These are phyloP conservation scores for Pyrenula massariospora DNA, from an alignment of 495 filamentous ascomycete species.

Conservation along the genomic window DNA sequence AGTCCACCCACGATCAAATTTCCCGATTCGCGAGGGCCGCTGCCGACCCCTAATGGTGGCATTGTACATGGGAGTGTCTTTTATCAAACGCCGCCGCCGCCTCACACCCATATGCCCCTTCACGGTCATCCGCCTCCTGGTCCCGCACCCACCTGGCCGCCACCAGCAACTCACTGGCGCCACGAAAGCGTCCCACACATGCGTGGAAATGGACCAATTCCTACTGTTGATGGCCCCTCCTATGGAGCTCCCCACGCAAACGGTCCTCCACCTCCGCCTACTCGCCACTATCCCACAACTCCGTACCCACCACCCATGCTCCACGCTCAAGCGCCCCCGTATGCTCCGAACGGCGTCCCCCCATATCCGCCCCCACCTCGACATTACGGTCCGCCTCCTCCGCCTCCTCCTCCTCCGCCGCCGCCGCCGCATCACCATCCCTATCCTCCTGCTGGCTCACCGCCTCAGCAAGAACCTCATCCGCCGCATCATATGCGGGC, in stretches of 20 bases:
- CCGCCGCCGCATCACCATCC: background rate
- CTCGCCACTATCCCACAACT: constrained; percentile 8
- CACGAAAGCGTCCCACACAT: background rate
- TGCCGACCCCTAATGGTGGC: constrained; percentile 19
- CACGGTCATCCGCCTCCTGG: constrained; percentile 21
- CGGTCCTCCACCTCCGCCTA: constrained; percentile 13
- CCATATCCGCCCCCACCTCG: constrained; percentile 15
- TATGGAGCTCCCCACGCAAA: constrained; percentile 22
- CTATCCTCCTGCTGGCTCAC: constrained; percentile 16
- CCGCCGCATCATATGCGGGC: constrained; percentile 27
- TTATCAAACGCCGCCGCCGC: constrained; percentile 20
- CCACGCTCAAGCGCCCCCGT: constrained; percentile 16
- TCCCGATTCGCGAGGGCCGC: constrained; percentile 24
- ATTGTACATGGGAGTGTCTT: constrained; percentile 15
- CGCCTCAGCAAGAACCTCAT: constrained; percentile 20
- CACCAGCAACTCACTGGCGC: constrained; percentile 8
- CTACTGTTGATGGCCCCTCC: constrained; percentile 15
- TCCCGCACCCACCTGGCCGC: constrained; percentile 20
- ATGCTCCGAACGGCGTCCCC: constrained; percentile 15
- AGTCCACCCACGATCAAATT: constrained; percentile 17
- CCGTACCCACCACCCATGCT: constrained; percentile 7
- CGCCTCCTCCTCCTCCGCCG: constrained; percentile 9
- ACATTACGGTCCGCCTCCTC: constrained; percentile 8
- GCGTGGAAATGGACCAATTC: constrained; percentile 16
- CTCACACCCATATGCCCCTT: constrained; percentile 15